These are phyloP conservation scores for Lumnitzera racemosa DNA, from an alignment of 345 rosid genomes.

Conservation along the genomic window DNA sequence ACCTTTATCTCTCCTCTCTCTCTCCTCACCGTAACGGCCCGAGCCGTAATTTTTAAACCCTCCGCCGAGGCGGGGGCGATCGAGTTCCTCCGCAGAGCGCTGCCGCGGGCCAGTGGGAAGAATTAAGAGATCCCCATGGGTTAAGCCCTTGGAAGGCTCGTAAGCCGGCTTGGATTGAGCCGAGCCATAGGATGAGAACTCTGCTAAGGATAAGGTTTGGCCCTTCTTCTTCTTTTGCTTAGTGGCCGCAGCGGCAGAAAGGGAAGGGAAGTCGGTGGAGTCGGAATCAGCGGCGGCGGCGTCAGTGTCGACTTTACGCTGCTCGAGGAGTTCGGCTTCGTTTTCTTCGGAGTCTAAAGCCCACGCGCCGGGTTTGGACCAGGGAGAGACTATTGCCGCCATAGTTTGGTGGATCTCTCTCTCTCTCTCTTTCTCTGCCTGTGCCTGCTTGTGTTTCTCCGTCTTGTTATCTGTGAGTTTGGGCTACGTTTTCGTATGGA, in stretches of 20 bases:
- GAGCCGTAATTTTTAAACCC: conserved; percentile 52
- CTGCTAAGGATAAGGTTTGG: conserved; percentile 59
- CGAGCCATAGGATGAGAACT: conserved; percentile 33
- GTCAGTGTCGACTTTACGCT: conserved; percentile 17
- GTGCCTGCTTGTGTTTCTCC: neutral
- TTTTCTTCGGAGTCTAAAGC: conserved; percentile 83
- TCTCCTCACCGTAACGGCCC: conserved; percentile 45
- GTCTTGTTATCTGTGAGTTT: conserved; percentile 2
- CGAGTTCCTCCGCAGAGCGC: conserved; percentile 83
- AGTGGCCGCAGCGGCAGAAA: conserved; percentile 54
- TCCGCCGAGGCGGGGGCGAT: conserved; percentile 63
- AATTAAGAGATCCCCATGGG: conserved; percentile 43
- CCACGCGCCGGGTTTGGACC: conserved; percentile 97
- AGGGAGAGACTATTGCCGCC: conserved; percentile 84
- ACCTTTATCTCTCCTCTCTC: conserved; percentile 28
- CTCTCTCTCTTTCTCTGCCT: conserved; percentile 2
- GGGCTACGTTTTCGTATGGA: neutral
- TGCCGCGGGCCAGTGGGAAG: conserved; percentile 94
- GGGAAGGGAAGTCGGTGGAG: conserved; percentile 9
- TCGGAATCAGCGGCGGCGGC: conserved; percentile 11
- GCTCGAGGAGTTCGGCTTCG: conserved; percentile 58
- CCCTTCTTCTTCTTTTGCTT: conserved; percentile 76
- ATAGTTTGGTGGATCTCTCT: conserved; percentile 16
- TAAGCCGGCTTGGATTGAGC: conserved; percentile 23
- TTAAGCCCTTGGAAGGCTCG: conserved; percentile 24